Conservation (phyloP, 768 basidiomycete species). For the Lepiota brunneoincarnata region DNA sequence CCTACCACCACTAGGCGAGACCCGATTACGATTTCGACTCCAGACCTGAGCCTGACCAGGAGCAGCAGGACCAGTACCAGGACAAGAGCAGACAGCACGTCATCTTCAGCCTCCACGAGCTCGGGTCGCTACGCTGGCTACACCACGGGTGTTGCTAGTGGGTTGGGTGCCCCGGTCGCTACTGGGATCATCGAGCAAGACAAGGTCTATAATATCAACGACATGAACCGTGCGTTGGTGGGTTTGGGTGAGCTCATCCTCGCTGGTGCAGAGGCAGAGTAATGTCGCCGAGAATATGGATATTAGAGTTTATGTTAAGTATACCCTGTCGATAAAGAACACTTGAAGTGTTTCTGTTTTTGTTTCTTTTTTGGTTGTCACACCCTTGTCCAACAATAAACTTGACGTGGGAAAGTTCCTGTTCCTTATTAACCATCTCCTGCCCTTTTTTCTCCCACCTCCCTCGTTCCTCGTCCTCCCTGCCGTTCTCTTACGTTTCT, state of each 20-base stretch:
- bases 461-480: not conserved
- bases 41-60: constrained; percentile 2
- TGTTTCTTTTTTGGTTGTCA: no score
- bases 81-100: constrained; percentile 14
- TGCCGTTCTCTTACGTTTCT: constrained; percentile 9
- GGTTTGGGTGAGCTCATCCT: constrained; percentile 27
- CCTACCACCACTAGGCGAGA: constrained; percentile 24
- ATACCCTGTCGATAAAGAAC: not conserved
- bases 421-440: not conserved
- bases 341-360: no score
- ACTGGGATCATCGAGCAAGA: constrained; percentile 28
- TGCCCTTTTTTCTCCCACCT: not conserved
- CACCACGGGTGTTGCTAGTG: constrained; percentile 1
- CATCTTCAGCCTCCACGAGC: constrained; percentile 20
- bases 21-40: not conserved
- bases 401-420: not conserved
- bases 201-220: constrained; percentile 19
- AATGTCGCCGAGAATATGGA: not conserved
- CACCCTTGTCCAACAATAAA: not conserved
- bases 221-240: constrained; percentile 29
- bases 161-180: constrained; percentile 14
- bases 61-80: constrained; percentile 3
- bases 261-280: constrained; percentile 19
- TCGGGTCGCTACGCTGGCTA: constrained; percentile 16
- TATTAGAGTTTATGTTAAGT: not conserved